Evolutionary conservation across 73 alveolate species (phyloP).

Genomic region (Symbiodinium pilosum): DNA sequence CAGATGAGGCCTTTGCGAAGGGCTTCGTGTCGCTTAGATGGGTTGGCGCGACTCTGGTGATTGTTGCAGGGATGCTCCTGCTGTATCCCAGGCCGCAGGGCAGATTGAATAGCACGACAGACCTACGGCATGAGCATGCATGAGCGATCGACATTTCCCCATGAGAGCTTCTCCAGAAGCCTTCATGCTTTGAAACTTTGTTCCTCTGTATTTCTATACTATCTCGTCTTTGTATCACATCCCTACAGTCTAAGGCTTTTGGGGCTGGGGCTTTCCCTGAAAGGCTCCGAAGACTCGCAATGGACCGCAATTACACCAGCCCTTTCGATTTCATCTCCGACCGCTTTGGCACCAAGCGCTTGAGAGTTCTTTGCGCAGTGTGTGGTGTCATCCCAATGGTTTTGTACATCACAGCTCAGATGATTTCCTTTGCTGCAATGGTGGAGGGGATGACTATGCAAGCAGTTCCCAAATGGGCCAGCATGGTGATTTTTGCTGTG

Average conservation of each 20-base stretch:
- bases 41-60: constrained; percentile 82
- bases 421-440: constrained; percentile 83
- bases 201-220: no score
- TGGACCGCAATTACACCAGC: constrained; percentile 38
- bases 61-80: constrained; percentile 70
- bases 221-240: no score
- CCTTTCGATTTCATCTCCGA: constrained; percentile 87
- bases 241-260: no score
- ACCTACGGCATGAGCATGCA: no score
- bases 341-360: constrained; percentile 63
- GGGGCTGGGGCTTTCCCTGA: neutral
- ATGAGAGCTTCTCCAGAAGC: no score
- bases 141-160: no score
- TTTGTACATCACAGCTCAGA: constrained; percentile 79
- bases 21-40: constrained; percentile 74
- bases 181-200: no score
- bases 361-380: constrained; percentile 37
- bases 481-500: constrained; percentile 29
- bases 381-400: constrained; percentile 73
- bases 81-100: constrained; percentile 91
- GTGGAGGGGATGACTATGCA: constrained; percentile 85
- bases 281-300: constrained; percentile 68
- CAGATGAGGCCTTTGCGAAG: constrained; percentile 65
- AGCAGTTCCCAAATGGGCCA: constrained; percentile 38
- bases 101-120: no score